These are phyloP conservation scores for Trypanosoma conorhini DNA, from an alignment of 208 protist genomes.

Conservation along the genomic window DNA sequence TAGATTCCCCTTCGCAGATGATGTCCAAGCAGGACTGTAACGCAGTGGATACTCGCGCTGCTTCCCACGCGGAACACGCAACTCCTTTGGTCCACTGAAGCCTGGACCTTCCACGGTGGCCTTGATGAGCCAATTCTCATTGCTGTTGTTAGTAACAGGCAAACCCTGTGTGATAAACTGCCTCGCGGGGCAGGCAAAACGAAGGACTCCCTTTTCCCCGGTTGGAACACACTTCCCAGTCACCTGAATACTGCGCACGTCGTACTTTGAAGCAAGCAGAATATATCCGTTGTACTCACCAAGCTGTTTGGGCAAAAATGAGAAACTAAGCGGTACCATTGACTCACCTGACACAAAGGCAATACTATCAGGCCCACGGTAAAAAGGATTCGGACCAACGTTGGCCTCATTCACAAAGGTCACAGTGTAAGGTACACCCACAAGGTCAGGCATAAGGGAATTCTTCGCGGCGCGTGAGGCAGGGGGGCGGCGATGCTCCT, in stretches of 20 bases:
- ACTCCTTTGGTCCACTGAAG: conserved; percentile 84
- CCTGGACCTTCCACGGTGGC: conserved; percentile 71
- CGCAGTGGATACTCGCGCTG: conserved; percentile 82
- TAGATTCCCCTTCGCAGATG: conserved; percentile 58
- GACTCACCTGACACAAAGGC: conserved; percentile 17
- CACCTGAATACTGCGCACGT: conserved; percentile 88
- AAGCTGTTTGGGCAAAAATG: conserved; percentile 82
- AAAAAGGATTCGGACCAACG: conserved; percentile 88
- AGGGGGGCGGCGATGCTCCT: conserved; percentile 54
- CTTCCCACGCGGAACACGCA: conserved; percentile 73
- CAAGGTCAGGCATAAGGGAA: conserved; percentile 26
- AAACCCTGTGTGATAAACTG: conserved; percentile 91
- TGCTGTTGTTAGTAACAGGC: conserved; percentile 75
- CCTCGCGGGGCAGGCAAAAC: conserved; percentile 87
- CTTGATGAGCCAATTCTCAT: conserved; percentile 85
- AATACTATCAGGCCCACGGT: conserved; percentile 37
- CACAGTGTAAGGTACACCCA: conserved; percentile 45
- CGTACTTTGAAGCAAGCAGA: conserved; percentile 77
- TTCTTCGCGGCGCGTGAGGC: conserved; percentile 4
- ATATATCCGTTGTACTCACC: conserved; percentile 83
- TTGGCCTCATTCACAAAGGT: conserved; percentile 70
- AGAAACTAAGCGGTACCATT: conserved; percentile 43
- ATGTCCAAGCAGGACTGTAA: conserved; percentile 86
- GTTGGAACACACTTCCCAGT: conserved; percentile 75
- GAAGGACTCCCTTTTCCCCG: conserved; percentile 72